Evolutionary conservation across 2,329 filamentous ascomycete genomes (phyloP), one percentile per base, ranked within the genome.

Genomic region (Ophiostoma sp.): DNA sequence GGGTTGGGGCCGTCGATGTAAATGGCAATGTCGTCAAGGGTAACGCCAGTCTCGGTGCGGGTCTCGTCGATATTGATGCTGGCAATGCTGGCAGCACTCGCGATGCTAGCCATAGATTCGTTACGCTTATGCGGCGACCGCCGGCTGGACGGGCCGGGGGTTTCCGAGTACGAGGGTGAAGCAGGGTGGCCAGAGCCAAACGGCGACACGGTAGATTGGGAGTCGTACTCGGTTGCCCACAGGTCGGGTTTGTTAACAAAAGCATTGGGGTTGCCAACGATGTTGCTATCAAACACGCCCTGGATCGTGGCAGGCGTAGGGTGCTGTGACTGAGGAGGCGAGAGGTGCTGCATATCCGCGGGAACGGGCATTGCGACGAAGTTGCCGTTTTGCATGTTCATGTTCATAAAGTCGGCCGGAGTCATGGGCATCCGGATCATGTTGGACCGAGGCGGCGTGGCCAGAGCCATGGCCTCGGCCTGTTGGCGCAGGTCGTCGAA

Each of bases 1-100:
- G 89, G 85, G 77, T 93, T 92, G 0, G 92, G 92, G 0, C 91
- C 92, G 68, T 88, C 86, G 77, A 95, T 95, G 81, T 87, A 93
- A 69, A 88, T 87, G 4, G 90, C 87, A 77, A 95, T 95, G 77
- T 98, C 94, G 77, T 98, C 95, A 59, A 92, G 85, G 0, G 92
- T 95, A 73, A 98, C 91, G 33, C 95, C 95, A 0, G 95, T 98
- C 76, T 94, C 91, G 72, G 87, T 90, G 79, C 89, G 89, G 33
- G 88, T 87, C 78, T 90, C 88, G 75, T 91, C 89, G 50, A 91
- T 88, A 78, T 90, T 89, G 81, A 90, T 88, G 78, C 85, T 86
- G 12, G 87, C 85, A 73, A 89, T 89, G 79, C 87, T 89, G 22
- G 87, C 87, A 1, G 87, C 87, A 39, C 73, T 74, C 7, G 83